Percentiles rank a stretch among this genome's conserved stretches.
Conservation (phyloP, 2,329 filamentous ascomycete species). For the Alternaria longipes region DNA sequence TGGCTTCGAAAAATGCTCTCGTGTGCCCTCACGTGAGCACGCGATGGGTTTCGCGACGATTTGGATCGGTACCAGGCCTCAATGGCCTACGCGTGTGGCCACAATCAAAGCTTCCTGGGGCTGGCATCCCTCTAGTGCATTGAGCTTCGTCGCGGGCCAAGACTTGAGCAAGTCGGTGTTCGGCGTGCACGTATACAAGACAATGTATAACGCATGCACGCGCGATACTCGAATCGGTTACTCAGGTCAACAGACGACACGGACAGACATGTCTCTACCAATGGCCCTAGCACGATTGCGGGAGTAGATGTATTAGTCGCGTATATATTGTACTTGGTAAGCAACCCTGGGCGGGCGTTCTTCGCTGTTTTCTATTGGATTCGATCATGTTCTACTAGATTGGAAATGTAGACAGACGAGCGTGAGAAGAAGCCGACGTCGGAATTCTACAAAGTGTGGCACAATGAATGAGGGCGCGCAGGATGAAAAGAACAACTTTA, state of each 20-base stretch:
- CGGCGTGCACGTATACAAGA: not conserved
- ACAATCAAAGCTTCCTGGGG: not conserved
- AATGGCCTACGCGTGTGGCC: not conserved
- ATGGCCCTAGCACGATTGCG: not conserved
- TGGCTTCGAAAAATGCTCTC: not conserved
- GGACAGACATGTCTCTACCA: not conserved
- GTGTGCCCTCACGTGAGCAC: not conserved
- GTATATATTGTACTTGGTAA: conserved; percentile 1
- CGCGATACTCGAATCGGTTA: not conserved
- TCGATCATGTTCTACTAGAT: conserved; percentile 14
- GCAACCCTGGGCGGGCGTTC: not conserved
- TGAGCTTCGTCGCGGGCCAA: not conserved
- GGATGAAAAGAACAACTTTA: not conserved
- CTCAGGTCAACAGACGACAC: not conserved
- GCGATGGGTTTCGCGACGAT: not conserved
- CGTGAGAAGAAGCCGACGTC: not conserved
- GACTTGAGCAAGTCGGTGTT: not conserved
- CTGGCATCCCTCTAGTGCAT: not conserved
- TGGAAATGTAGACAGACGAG: conserved; percentile 4
- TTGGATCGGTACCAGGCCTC: not conserved
- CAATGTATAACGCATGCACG: not conserved
- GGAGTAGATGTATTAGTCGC: not conserved
- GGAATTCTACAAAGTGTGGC: not conserved
- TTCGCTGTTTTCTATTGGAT: conserved; percentile 3
- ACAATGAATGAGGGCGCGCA: too few relatives aligned